These are phyloP conservation scores for Rhodotorula mucilaginosa DNA, from an alignment of 1,284 basidiomycete genomes.

Conservation along the genomic window DNA sequence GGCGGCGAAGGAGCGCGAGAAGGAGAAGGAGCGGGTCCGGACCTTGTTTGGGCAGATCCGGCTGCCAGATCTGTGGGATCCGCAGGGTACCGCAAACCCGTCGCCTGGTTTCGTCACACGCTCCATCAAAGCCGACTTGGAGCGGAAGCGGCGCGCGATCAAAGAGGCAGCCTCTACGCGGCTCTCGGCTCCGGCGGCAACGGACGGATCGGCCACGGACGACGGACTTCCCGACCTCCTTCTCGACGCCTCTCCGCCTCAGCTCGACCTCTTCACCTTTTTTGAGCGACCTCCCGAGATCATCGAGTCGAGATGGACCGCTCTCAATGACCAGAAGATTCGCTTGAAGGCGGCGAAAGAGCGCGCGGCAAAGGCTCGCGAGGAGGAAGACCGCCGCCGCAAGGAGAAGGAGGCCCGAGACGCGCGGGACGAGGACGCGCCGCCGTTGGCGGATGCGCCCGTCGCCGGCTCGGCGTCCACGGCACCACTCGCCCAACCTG, in stretches of 20 bases:
- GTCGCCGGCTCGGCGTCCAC: neutral
- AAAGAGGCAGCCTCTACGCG: neutral
- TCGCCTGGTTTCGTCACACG: conserved; percentile 10
- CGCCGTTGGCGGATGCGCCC: neutral
- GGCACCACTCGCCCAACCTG: neutral
- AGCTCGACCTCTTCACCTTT: conserved; percentile 28
- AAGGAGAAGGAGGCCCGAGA: conserved; percentile 31
- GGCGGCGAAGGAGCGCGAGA: conserved; percentile 35
- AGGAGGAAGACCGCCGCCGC: conserved; percentile 31
- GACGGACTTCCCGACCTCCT: neutral
- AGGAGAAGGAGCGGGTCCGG: conserved; percentile 37
- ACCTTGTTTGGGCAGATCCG: conserved; percentile 18
- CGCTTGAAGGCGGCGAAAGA: conserved; percentile 31
- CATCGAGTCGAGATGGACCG: conserved; percentile 28
- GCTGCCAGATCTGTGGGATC: conserved; percentile 31
- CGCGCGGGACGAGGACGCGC: conserved; percentile 8
- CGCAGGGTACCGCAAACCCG: conserved; percentile 17
- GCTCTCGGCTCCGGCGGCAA: neutral
- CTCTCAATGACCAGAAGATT: conserved; percentile 33
- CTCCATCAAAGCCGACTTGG: conserved; percentile 19
- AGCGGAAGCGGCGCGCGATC: neutral
- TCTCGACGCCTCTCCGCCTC: neutral
- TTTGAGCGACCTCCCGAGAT: neutral
- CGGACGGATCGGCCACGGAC: neutral
- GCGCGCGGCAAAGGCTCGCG: conserved; percentile 29